Evolutionary conservation across 1,284 basidiomycete genomes (phyloP), one percentile per base, ranked within the genome.

Genomic region (Trametes sp.): DNA sequence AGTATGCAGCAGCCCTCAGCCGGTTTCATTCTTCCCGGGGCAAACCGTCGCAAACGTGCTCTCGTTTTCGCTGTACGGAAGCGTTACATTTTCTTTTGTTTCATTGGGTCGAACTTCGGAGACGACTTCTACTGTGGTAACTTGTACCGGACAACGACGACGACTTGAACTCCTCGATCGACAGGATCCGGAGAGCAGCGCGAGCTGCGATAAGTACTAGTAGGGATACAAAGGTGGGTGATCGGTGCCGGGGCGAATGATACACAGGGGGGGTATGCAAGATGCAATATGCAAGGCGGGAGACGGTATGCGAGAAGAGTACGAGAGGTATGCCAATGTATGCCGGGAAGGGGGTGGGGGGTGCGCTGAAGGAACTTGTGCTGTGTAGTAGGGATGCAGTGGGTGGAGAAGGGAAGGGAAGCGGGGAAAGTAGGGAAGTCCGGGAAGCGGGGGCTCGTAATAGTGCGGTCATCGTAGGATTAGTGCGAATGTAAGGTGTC

Each of bases 251-350:
- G 38, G 24, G 31, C 51, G 21, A 53, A 44, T 54, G 29, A 54
- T 54, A 54, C 52, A 54, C 38, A n/a, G n/a, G 21, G 52, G 52
- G 52, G 51, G 49, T 54, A 54, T 54, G 52, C 52, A 31, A 31
- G 41, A 44, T 38, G 8, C 11, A 11, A 33, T n/a, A n/a, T n/a
- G n/a, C 31, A 33, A 33, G 31, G 11, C 31, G 31, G 31, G 31
- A 24, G 23, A 31, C 38, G 38, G 16, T 41, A 19, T 44, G 52
- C 11, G 52, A n/a, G n/a, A n/a, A n/a, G n/a, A n/a, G n/a, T n/a
- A n/a, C n/a, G n/a, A n/a, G n/a, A n/a, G n/a, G n/a, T n/a, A n/a
- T n/a, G n/a, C n/a, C n/a, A n/a, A 53, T 36, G 38, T 53, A 53
- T 53, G 52, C 52, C n/a, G 41, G 11, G 4, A 14, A 14, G 38